Conservation (phyloP, 1,139 yeast species). For the Spathaspora sp. region DNA sequence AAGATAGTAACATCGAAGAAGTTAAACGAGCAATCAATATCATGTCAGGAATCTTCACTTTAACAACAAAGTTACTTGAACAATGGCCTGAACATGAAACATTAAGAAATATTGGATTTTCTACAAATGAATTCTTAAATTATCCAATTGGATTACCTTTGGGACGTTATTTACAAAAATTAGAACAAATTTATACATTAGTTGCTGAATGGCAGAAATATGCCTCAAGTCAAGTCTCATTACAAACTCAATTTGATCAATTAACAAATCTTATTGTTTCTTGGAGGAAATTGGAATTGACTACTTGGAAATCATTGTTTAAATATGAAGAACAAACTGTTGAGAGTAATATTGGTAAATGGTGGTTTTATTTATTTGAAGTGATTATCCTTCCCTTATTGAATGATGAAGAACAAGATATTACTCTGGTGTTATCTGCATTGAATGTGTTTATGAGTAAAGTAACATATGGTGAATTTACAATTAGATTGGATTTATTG, state of each 20-base stretch:
- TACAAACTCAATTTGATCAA: conserved; percentile 53
- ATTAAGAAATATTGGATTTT: conserved; percentile 61
- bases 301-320: conserved; percentile 82
- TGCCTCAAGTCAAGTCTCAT: conserved; percentile 76
- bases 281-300: conserved; percentile 87
- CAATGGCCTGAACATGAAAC: conserved; percentile 98
- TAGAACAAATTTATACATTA: conserved; percentile 82
- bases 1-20: conserved; percentile 62
- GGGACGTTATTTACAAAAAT: conserved; percentile 73
- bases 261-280: conserved; percentile 71
- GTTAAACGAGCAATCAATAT: conserved; percentile 57
- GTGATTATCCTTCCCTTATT: conserved; percentile 55
- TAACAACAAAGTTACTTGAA: conserved; percentile 49
- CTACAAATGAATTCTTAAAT: conserved; percentile 65
- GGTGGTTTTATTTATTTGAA: conserved; percentile 94
- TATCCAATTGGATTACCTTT: conserved; percentile 70
- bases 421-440: conserved; percentile 57
- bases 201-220: conserved; percentile 93
- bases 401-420: conserved; percentile 19
- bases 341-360: conserved; percentile 60
- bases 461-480: conserved; percentile 73
- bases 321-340: conserved; percentile 58
- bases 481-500: conserved; percentile 55
- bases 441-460: conserved; percentile 75
- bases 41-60: conserved; percentile 47